A percentile compares a stretch with the other conserved stretches of the same genome.
phyloP scores from a whole-genome alignment of 176 grass and related monocot species.

The Avena atlantica region DNA sequence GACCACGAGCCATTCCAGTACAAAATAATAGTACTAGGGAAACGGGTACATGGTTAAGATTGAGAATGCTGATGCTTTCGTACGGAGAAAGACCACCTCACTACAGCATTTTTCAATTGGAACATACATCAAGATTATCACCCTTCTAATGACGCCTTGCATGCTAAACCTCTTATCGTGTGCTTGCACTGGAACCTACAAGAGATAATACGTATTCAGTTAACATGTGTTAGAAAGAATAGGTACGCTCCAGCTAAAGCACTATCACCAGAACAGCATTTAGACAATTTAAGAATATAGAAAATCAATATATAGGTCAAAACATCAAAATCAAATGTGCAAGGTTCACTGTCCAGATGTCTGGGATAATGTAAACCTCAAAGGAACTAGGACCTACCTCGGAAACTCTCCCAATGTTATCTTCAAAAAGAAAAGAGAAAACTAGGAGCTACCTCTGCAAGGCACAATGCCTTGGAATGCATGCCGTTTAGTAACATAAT shows the following conservation, averaged over 20 bases:
- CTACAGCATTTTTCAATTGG: conserved; percentile 32
- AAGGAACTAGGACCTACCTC: background rate
- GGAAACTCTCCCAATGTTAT: too few species aligned
- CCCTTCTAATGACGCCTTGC: conserved; percentile 67
- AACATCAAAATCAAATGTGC: background rate
- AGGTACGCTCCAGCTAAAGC: background rate
- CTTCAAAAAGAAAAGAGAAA: too few species aligned
- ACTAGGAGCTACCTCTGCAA: conserved; percentile 8
- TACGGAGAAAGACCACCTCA: background rate
- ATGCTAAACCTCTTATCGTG: conserved; percentile 77
- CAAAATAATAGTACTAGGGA: too few species aligned
- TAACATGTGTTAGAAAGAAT: background rate
- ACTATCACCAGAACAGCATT: conserved; percentile 16
- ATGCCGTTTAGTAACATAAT: conserved; percentile 18
- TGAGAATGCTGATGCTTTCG: too few species aligned
- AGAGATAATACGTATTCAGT: conserved; percentile 4
- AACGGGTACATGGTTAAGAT: too few species aligned
- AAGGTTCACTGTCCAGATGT: background rate
- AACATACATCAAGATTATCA: conserved; percentile 43
- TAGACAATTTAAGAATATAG: conserved; percentile 20
- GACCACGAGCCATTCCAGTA: too few species aligned
- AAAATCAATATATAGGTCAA: background rate
- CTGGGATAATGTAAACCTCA: background rate
- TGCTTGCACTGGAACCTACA: conserved; percentile 95
- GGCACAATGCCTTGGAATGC: background rate